These are phyloP conservation scores for Geotrichum histeridarum DNA, from an alignment of 1,139 yeast genomes.

Conservation along the genomic window DNA sequence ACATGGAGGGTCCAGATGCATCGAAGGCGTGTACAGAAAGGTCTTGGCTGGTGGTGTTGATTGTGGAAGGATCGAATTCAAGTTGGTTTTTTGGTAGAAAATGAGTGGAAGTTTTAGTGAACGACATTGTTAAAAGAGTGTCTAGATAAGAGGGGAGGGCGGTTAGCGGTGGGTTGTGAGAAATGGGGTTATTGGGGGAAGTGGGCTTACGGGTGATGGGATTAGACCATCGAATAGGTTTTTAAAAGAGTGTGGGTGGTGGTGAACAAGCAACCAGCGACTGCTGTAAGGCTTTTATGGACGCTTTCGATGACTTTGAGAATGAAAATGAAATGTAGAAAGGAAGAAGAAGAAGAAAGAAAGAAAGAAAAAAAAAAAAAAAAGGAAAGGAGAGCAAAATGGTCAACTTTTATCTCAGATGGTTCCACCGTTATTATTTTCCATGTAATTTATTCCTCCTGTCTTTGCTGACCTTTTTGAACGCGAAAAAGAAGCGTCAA, in stretches of 20 bases:
- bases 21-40: background rate
- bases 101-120: conserved; percentile 5
- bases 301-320: background rate
- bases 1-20: conserved; percentile 17
- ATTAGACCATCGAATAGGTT: background rate
- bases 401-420: background rate
- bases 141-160: background rate
- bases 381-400: background rate
- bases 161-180: background rate
- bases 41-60: background rate
- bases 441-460: too few species aligned
- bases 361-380: background rate
- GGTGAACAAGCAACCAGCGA: conserved; percentile 1
- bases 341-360: background rate
- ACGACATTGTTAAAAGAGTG: conserved; percentile 8
- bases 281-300: background rate
- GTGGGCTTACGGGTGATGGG: conserved; percentile 1
- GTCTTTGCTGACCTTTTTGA: too few species aligned
- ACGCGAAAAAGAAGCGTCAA: too few species aligned
- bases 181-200: background rate
- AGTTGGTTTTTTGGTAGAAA: conserved; percentile 12
- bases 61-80: background rate
- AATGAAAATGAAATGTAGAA: background rate
- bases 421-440: too few species aligned
- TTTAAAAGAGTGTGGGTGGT: conserved; percentile 1